Evolutionary conservation across 768 basidiomycete genomes (phyloP).

Genomic region (Mycena galericulata): DNA sequence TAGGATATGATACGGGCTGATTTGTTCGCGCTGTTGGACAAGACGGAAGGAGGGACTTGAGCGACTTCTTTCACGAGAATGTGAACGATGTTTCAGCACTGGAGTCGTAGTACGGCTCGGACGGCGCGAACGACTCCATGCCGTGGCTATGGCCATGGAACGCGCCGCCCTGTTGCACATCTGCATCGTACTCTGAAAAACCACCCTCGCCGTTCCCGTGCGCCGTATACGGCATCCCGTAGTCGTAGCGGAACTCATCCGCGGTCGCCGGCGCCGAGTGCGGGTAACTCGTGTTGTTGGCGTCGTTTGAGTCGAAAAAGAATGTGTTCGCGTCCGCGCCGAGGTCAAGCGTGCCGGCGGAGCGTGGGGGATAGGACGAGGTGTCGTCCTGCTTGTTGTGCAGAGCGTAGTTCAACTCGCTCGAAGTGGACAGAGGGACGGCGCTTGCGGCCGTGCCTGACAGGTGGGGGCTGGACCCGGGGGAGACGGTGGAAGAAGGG

Average conservation of each 20-base stretch:
- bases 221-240: slow-evolving; percentile 24
- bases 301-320: slow-evolving; percentile 24
- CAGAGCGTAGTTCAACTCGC: slow-evolving; percentile 33
- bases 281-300: slow-evolving; percentile 17
- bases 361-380: slow-evolving; percentile 6
- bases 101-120: slow-evolving; percentile 29
- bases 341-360: slow-evolving; percentile 6
- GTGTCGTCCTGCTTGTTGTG: slow-evolving; percentile 2
- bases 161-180: neutral
- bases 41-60: neutral
- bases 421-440: slow-evolving; percentile 6
- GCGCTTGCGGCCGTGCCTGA: neutral
- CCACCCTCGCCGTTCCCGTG: slow-evolving; percentile 6
- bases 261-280: slow-evolving; percentile 23
- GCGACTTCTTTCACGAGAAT: slow-evolving; percentile 31
- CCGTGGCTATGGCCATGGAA: slow-evolving; percentile 4
- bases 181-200: neutral
- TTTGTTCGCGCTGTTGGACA: neutral
- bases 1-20: slow-evolving; percentile 30
- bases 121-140: slow-evolving; percentile 10
- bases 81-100: slow-evolving; percentile 26
- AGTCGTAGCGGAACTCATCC: slow-evolving; percentile 27
- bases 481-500: slow-evolving; percentile 29
- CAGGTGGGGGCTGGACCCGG: slow-evolving; percentile 28
- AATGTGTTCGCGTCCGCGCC: slow-evolving; percentile 19